Evolutionary conservation across 345 rosid species (phyloP).

Genomic region (Erodium maritimum): DNA sequence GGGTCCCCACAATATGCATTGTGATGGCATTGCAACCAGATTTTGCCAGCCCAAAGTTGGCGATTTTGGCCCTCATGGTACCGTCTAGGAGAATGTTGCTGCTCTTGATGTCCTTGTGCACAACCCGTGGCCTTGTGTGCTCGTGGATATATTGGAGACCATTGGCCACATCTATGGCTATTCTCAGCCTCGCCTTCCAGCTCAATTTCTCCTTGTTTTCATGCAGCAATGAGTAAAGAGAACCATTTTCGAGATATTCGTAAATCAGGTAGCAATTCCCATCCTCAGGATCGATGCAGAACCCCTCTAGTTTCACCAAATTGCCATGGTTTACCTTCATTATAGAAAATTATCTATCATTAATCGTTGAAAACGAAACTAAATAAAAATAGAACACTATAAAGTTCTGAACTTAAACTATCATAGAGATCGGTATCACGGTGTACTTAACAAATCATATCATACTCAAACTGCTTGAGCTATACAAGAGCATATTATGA

Average conservation of each 20-base stretch:
- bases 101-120: slow-evolving; percentile 63
- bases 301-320: slow-evolving; percentile 60
- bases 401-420: no score
- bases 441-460: no score
- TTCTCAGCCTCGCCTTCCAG: slow-evolving; percentile 46
- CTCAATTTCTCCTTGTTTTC: slow-evolving; percentile 17
- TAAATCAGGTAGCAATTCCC: slow-evolving; percentile 51
- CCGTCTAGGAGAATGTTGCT: slow-evolving; percentile 54
- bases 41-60: slow-evolving; percentile 63
- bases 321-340: slow-evolving; percentile 64
- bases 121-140: slow-evolving; percentile 55
- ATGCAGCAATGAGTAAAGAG: slow-evolving; percentile 49
- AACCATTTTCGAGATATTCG: slow-evolving; percentile 45
- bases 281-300: slow-evolving; percentile 47
- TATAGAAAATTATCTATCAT: background rate
- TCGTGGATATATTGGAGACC: slow-evolving; percentile 68
- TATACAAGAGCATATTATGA: no score
- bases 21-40: slow-evolving; percentile 72
- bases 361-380: no score
- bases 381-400: no score
- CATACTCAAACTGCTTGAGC: no score
- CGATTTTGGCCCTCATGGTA: slow-evolving; percentile 56
- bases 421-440: no score
- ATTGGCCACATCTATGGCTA: slow-evolving; percentile 49
- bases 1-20: slow-evolving; percentile 67